Evolutionary conservation across 1,284 basidiomycete genomes (phyloP).

Genomic region (Trichosporon faecale): DNA sequence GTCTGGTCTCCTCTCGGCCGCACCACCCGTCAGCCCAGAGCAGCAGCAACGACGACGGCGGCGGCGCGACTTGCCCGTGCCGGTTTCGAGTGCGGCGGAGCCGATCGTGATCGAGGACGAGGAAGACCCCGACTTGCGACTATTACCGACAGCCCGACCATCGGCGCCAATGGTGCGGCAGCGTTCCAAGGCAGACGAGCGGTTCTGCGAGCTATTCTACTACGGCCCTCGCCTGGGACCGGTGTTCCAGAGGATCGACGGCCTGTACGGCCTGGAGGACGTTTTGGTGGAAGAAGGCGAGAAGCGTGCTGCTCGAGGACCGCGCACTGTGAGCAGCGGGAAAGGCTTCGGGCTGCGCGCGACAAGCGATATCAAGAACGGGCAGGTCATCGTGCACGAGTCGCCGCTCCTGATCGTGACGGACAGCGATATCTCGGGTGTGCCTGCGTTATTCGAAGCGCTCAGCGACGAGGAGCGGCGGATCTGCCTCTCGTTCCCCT

Average conservation of each 20-base stretch:
- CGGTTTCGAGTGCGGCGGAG: background rate
- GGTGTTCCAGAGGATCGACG: background rate
- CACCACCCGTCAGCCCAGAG: background rate
- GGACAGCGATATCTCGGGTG: background rate
- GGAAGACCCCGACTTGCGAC: background rate
- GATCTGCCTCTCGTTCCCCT: conserved; percentile 2
- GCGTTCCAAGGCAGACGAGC: background rate
- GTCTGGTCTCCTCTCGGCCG: background rate
- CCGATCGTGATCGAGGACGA: background rate
- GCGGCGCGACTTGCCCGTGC: background rate
- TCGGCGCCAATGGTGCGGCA: background rate
- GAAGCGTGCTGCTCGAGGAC: background rate
- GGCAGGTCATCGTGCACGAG: conserved; percentile 7
- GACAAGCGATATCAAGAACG: background rate
- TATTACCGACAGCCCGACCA: background rate
- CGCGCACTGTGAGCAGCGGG: background rate
- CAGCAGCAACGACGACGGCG: background rate
- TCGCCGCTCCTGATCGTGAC: background rate
- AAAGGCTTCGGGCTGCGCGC: background rate
- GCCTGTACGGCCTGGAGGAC: background rate
- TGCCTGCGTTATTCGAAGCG: background rate
- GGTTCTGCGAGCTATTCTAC: conserved; percentile 1
- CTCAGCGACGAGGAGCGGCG: background rate
- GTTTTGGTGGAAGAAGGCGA: background rate
- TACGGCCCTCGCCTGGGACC: background rate